Conservation (phyloP, 2,329 filamentous ascomycete genomes). For the Ampelomyces quisqualis region DNA sequence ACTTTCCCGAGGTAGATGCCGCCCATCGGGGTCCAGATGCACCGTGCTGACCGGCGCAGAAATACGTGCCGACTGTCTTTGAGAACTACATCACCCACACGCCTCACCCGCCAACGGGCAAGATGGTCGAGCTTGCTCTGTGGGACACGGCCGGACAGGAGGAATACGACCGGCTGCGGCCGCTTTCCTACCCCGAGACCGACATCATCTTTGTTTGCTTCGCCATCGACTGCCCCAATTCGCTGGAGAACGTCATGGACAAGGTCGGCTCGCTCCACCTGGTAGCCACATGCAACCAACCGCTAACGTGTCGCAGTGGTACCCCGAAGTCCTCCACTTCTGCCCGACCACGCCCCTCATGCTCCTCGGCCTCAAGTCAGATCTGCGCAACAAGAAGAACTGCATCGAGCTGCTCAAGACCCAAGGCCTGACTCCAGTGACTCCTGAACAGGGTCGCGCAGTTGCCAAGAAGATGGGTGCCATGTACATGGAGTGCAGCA, state of each 20-base stretch:
- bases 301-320: slow-evolving; percentile 70
- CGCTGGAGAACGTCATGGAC: slow-evolving; percentile 96
- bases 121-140: slow-evolving; percentile 92
- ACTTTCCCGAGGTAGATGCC: slow-evolving; percentile 87
- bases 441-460: slow-evolving; percentile 79
- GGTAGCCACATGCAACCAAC: background rate
- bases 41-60: slow-evolving; percentile 56
- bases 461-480: slow-evolving; percentile 94
- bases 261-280: slow-evolving; percentile 64
- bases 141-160: slow-evolving; percentile 99
- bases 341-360: slow-evolving; percentile 96
- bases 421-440: slow-evolving; percentile 93
- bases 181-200: slow-evolving; percentile 95
- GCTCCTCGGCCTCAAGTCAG: slow-evolving; percentile 94
- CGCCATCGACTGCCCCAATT: slow-evolving; percentile 97
- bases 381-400: slow-evolving; percentile 90
- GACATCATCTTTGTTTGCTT: slow-evolving; percentile 99
- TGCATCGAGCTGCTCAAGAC: slow-evolving; percentile 99
- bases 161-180: slow-evolving; percentile 94
- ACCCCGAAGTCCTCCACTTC: slow-evolving; percentile 97
- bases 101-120: slow-evolving; percentile 80
- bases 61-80: slow-evolving; percentile 99
- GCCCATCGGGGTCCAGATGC: background rate
- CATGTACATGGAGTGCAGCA: slow-evolving; percentile 96
- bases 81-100: slow-evolving; percentile 99